These are phyloP conservation scores for Yamadazyma tumulicola DNA, from an alignment of 805 yeast genomes.

Conservation along the genomic window DNA sequence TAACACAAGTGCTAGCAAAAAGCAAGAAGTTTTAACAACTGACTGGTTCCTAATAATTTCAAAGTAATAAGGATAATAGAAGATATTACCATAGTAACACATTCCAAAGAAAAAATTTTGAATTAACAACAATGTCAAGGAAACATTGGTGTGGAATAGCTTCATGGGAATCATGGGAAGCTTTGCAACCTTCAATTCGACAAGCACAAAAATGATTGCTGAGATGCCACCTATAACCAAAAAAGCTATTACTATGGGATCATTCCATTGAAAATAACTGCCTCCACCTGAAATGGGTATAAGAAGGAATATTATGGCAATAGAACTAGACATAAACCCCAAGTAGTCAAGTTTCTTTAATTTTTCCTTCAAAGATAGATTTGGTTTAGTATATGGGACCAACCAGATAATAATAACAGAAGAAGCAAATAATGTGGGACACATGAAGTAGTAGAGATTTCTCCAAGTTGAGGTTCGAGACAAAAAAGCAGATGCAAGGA, in stretches of 20 bases:
- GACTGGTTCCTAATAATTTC: constrained; percentile 30
- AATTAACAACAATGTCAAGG: constrained; percentile 40
- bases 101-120: constrained; percentile 47
- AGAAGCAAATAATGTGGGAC: constrained; percentile 22
- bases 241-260: constrained; percentile 31
- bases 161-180: constrained; percentile 52
- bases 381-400: constrained; percentile 17
- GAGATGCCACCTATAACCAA: constrained; percentile 30
- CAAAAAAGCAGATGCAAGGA: constrained; percentile 35
- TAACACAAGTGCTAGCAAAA: constrained; percentile 17
- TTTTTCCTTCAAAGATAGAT: constrained; percentile 28
- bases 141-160: constrained; percentile 31
- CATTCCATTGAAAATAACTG: constrained; percentile 52
- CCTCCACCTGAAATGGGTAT: constrained; percentile 65
- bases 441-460: constrained; percentile 11
- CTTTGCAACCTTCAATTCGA: constrained; percentile 46
- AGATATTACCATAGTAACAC: constrained; percentile 44
- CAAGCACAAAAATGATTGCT: constrained; percentile 40
- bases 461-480: constrained; percentile 10
- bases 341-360: constrained; percentile 47
- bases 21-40: constrained; percentile 19
- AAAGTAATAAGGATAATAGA: constrained; percentile 32
- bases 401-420: constrained; percentile 13
- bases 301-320: constrained; percentile 48
- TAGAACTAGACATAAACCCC: constrained; percentile 48